Evolutionary conservation across 2,329 filamentous ascomycete species (phyloP).

Genomic region (Clarireedia sp.): DNA sequence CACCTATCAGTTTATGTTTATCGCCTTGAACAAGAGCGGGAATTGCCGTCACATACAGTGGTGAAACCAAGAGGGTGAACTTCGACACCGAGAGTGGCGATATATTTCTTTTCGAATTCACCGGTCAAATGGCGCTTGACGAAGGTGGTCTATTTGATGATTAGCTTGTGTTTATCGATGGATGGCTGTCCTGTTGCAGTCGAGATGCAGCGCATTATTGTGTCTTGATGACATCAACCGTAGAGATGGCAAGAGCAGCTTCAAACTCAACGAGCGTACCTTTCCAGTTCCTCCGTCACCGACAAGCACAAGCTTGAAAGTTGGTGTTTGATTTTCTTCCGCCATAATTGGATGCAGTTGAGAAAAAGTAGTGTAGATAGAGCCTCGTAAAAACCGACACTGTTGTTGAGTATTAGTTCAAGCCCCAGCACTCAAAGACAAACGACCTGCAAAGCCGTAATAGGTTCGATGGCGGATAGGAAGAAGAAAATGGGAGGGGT

Average conservation of each 20-base stretch:
- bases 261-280: constrained; percentile 47
- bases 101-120: constrained; percentile 99
- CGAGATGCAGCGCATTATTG: constrained; percentile 18
- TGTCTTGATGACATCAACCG: constrained; percentile 9
- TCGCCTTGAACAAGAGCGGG: neutral
- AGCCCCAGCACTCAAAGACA: neutral
- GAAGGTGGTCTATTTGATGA: constrained; percentile 75
- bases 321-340: constrained; percentile 52
- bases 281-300: constrained; percentile 99
- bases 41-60: constrained; percentile 61
- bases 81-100: constrained; percentile 98
- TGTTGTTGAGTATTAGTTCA: constrained; percentile 1
- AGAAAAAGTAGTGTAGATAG: constrained; percentile 23
- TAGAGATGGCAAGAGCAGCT: constrained; percentile 3
- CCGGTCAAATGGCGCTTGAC: constrained; percentile 99
- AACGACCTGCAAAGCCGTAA: neutral
- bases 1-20: neutral
- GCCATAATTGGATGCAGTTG: constrained; percentile 49
- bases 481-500: constrained; percentile 11
- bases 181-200: constrained; percentile 16
- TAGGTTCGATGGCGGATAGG: neutral
- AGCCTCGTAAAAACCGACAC: constrained; percentile 6
- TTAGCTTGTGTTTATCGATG: constrained; percentile 18
- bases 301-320: constrained; percentile 99
- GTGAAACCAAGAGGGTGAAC: constrained; percentile 97